Percentiles rank a stretch among this genome's conserved stretches.
Evolutionary conservation across 495 filamentous ascomycete genomes (phyloP).

Genomic region (Penicillium steckii): DNA sequence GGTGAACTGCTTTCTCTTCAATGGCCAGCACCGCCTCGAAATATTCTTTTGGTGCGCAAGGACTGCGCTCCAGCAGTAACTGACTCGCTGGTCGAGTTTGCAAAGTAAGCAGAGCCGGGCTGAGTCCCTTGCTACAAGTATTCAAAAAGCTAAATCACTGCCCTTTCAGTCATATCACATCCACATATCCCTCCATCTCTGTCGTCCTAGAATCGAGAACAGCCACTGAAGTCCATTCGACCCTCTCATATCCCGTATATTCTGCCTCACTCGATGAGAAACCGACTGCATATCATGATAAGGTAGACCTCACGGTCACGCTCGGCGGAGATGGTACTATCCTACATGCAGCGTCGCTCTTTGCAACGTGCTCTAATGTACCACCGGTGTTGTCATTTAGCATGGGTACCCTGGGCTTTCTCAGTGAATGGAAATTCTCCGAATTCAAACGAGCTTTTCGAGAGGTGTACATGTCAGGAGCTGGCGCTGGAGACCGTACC

Average conservation of each 20-base stretch:
- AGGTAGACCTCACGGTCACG: constrained; percentile 83
- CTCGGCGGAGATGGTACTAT: constrained; percentile 97
- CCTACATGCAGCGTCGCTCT: constrained; percentile 84
- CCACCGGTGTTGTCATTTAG: constrained; percentile 94
- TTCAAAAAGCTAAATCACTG: background rate
- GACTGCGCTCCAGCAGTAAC: constrained; percentile 69
- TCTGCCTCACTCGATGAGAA: constrained; percentile 35
- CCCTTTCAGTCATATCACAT: constrained; percentile 62
- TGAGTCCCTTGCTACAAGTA: no score
- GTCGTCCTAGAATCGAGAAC: constrained; percentile 80
- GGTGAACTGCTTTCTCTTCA: constrained; percentile 74
- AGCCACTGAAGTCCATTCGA: constrained; percentile 70
- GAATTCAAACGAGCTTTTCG: constrained; percentile 89
- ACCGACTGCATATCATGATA: constrained; percentile 50
- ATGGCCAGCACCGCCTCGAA: constrained; percentile 88
- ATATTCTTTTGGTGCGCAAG: constrained; percentile 89
- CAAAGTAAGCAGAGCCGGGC: constrained; percentile 62
- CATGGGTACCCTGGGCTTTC: constrained; percentile 93
- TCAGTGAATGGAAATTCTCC: constrained; percentile 93
- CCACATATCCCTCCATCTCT: constrained; percentile 75
- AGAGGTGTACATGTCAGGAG: constrained; percentile 91
- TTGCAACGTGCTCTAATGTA: constrained; percentile 75
- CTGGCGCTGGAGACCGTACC: constrained; percentile 53
- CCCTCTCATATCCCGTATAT: constrained; percentile 77
- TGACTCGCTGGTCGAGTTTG: constrained; percentile 71